Evolutionary conservation across 2,329 filamentous ascomycete genomes (phyloP).

Genomic region (Ambrosiella beaveri): DNA sequence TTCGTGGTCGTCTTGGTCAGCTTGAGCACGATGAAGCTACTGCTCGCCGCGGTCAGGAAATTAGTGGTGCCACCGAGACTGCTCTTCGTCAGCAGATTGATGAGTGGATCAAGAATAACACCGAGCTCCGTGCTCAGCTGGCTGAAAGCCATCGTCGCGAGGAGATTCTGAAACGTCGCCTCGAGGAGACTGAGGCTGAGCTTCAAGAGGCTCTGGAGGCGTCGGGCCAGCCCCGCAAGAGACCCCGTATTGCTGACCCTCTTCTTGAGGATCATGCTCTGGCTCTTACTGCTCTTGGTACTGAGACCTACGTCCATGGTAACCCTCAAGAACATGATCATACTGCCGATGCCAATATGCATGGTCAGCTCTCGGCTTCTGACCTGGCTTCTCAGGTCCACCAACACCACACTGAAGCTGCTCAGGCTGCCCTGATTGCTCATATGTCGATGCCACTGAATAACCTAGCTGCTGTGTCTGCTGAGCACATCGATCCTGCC

Average conservation of each 20-base stretch:
- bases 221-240: slow-evolving; percentile 13
- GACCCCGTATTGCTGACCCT: slow-evolving; percentile 17
- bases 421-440: slow-evolving; percentile 8
- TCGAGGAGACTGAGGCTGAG: slow-evolving; percentile 61
- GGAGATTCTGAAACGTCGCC: slow-evolving; percentile 61
- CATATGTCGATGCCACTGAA: slow-evolving; percentile 9
- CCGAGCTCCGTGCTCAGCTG: slow-evolving; percentile 41
- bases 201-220: slow-evolving; percentile 21
- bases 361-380: neutral
- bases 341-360: slow-evolving; percentile 17
- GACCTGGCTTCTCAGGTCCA: slow-evolving; percentile 3
- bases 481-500: slow-evolving; percentile 1
- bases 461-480: neutral
- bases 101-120: slow-evolving; percentile 23
- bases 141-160: slow-evolving; percentile 66
- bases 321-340: slow-evolving; percentile 14
- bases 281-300: slow-evolving; percentile 17
- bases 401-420: neutral
- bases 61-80: slow-evolving; percentile 36
- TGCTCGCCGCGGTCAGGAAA: slow-evolving; percentile 42
- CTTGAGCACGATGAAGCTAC: slow-evolving; percentile 60
- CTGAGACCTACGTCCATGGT: slow-evolving; percentile 27
- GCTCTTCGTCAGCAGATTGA: slow-evolving; percentile 41
- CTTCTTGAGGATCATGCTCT: slow-evolving; percentile 22
- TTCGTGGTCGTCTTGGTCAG: slow-evolving; percentile 58